Percentiles rank a stretch among this genome's conserved stretches.
Conservation (phyloP, 768 basidiomycete species). For the Amanita molliuscula region DNA sequence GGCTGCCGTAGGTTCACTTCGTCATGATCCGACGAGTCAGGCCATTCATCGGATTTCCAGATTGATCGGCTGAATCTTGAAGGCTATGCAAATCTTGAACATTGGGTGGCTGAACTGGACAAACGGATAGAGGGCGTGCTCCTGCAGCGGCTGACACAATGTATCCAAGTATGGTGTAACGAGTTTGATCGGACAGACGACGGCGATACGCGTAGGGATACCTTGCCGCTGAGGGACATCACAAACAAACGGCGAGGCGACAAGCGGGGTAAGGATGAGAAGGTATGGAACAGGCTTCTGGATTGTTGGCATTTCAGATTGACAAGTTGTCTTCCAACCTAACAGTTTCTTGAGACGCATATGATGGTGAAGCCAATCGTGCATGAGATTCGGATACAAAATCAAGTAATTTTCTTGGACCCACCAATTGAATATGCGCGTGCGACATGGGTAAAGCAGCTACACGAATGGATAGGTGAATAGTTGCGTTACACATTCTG, state of each 20-base stretch:
- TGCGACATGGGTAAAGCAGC: constrained; percentile 77
- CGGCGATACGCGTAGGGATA: constrained; percentile 46
- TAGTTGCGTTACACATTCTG: not conserved
- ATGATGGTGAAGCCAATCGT: constrained; percentile 79
- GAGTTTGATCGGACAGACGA: constrained; percentile 80
- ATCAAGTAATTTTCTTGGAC: constrained; percentile 97
- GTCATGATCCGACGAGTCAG: not conserved
- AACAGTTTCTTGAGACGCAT: constrained; percentile 58
- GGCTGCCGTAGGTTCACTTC: constrained; percentile 49
- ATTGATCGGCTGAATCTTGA: constrained; percentile 93
- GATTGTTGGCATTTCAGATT: not conserved
- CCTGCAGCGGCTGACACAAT: constrained; percentile 59
- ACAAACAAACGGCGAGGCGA: constrained; percentile 56
- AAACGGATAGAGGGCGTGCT: constrained; percentile 77
- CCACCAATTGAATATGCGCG: constrained; percentile 95
- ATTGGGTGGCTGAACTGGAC: constrained; percentile 82
- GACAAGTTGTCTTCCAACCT: not conserved
- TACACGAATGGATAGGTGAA: constrained; percentile 84
- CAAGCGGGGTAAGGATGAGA: constrained; percentile 70
- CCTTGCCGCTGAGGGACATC: constrained; percentile 38
- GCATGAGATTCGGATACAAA: constrained; percentile 96
- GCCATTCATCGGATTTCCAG: constrained; percentile 22
- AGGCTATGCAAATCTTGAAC: constrained; percentile 89
- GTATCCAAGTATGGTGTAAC: constrained; percentile 79
- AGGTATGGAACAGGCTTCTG: constrained; percentile 30